Evolutionary conservation across 371 early-diverging fungal species (phyloP).

Genomic region (Ecytonucleospora hepatopenaei): DNA sequence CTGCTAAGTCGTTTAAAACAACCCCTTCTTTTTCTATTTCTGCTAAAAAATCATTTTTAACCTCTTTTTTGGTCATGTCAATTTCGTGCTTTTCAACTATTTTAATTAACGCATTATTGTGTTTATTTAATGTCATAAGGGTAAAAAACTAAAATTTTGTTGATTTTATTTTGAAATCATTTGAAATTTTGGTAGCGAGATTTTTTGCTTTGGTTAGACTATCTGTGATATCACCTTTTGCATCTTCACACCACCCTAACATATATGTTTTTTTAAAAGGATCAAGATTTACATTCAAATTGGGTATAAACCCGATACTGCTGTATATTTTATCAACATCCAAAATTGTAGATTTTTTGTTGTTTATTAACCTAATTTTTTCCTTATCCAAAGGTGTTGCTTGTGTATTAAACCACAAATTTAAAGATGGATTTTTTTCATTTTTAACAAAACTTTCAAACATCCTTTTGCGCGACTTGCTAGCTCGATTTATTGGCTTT

Average conservation of each 20-base stretch:
- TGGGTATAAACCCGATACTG: slow-evolving; percentile 29
- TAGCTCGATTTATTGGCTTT: neutral
- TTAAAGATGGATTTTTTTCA: neutral
- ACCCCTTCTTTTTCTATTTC: slow-evolving; percentile 25
- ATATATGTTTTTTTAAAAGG: slow-evolving; percentile 19
- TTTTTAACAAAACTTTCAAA: neutral
- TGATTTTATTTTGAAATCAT: neutral
- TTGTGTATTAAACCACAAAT: neutral
- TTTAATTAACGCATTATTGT: neutral
- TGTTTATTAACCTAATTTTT: neutral
- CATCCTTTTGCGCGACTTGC: neutral
- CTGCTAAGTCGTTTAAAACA: slow-evolving; percentile 35
- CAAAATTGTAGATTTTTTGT: neutral
- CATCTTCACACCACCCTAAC: slow-evolving; percentile 33
- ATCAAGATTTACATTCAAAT: neutral
- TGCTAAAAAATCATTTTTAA: neutral
- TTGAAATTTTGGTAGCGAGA: slow-evolving; percentile 7
- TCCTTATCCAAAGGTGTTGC: neutral
- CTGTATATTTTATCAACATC: slow-evolving; percentile 21
- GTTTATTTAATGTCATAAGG: neutral
- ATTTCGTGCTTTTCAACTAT: neutral
- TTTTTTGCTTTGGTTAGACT: slow-evolving; percentile 9
- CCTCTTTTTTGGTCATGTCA: neutral
- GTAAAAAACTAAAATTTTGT: neutral
- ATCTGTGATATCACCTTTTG: slow-evolving; percentile 20